Evolutionary conservation across 2,329 filamentous ascomycete genomes (phyloP), one percentile per base, ranked within the genome.

Genomic region (Huntiella omanensis): DNA sequence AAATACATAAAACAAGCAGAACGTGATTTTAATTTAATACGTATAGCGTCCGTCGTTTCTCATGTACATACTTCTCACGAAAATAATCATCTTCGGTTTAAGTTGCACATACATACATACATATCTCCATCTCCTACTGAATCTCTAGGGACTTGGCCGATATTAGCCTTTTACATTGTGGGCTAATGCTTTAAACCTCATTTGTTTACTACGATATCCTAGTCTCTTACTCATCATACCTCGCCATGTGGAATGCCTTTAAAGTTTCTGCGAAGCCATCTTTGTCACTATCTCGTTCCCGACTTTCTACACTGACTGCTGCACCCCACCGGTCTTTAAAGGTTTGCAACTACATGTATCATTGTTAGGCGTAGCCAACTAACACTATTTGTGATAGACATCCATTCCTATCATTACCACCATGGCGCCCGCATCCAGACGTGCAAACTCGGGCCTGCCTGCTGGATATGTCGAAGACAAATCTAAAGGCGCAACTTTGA

Each of bases 401-500:
- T 42, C 46, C 16, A 32, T 44, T 33, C 38, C 48, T 6, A 16
- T 40, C 15, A 36, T 41, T 41, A 22, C 44, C 6, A 47, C 40
- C 36, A 50, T 50, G 48, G 41, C 48, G 8, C 48, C 48, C 8
- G 45, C 45, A 16, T 35, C 41, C 51, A 59, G 43, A 57, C 54
- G 40, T 37, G 33, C 44, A 40, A 47, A 38, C 36, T 50, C 48
- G 11, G 38, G 35, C 19, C 19, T 44, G 13, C 51, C 48, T 33
- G 12, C 34, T 83, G 83, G 79, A 55, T 88, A 91, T 65, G 75
- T 70, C 56, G 84, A 91, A 64, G 83, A 91, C 62, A 70, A 71
- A 56, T 77, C 76, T 56, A 87, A 85, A 60, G 83, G 82, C 46
- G 68, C 75, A 40, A 91, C 84, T 81, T 70, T 91, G 54, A 75